Evolutionary conservation across 768 basidiomycete species (phyloP).

Genomic region (Boletus bicolor): DNA sequence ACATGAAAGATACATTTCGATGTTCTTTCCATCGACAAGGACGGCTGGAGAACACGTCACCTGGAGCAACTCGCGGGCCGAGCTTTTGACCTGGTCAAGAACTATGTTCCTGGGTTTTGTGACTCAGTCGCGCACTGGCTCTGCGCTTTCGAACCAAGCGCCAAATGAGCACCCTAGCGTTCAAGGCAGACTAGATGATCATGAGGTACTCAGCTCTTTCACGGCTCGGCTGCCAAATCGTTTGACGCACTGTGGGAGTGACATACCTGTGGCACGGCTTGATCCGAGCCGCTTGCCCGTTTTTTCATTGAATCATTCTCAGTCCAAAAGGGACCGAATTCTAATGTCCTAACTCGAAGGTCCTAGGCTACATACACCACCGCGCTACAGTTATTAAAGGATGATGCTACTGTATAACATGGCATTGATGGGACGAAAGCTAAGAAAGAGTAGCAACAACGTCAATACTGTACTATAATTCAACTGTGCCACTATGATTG

Average conservation of each 20-base stretch:
- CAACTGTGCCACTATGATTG: too few relatives aligned
- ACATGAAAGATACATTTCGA: neutral
- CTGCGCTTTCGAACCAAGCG: neutral
- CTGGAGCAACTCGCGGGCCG: neutral
- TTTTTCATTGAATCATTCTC: neutral
- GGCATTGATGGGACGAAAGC: too few relatives aligned
- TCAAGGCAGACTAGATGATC: neutral
- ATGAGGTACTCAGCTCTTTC: neutral
- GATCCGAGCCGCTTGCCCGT: neutral
- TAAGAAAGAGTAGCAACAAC: too few relatives aligned
- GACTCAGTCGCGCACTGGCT: neutral
- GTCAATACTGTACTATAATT: too few relatives aligned
- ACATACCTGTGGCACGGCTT: neutral
- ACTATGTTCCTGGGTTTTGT: neutral
- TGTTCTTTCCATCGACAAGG: conserved; percentile 2
- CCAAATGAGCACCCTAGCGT: neutral
- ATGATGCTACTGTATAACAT: too few relatives aligned
- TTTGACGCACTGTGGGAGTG: neutral
- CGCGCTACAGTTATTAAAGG: too few relatives aligned
- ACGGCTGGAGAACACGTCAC: neutral
- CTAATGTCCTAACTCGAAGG: neutral
- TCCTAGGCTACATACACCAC: neutral
- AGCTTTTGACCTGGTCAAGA: neutral
- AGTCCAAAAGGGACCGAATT: neutral
- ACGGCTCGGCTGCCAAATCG: neutral